A percentile compares a stretch with the other conserved stretches of the same genome.
Evolutionary conservation across 169 alveolate genomes (phyloP).

Genomic region (Perkinsus chesapeaki): DNA sequence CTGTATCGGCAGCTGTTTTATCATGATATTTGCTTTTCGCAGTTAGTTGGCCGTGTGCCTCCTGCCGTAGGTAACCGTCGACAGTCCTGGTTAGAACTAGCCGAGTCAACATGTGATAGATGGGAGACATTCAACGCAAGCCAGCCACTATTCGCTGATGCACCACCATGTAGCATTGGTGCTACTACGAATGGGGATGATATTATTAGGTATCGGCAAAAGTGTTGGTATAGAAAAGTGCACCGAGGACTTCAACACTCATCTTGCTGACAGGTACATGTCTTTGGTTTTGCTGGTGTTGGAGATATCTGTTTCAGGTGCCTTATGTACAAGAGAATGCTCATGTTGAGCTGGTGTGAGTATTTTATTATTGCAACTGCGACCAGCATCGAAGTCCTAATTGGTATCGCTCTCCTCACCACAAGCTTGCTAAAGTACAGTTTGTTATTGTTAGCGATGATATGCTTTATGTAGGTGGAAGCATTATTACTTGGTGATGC

Average conservation of each 20-base stretch:
- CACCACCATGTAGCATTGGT: background rate
- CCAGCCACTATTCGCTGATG: background rate
- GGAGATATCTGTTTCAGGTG: background rate
- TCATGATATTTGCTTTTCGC: background rate
- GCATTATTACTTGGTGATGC: background rate
- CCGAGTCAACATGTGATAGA: background rate
- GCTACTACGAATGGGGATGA: too few species aligned
- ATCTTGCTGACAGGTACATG: background rate
- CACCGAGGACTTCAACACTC: background rate
- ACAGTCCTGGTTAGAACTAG: background rate
- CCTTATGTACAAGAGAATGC: background rate
- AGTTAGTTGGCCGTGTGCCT: background rate
- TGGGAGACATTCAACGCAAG: background rate
- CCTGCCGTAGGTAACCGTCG: background rate
- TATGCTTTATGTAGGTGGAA: background rate
- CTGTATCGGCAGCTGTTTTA: too few species aligned
- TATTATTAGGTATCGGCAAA: background rate
- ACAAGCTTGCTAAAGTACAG: background rate
- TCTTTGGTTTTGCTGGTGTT: too few species aligned
- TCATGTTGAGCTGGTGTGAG: background rate
- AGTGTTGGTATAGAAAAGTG: background rate
- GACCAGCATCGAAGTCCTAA: background rate
- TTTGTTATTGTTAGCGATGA: background rate
- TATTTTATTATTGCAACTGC: background rate
- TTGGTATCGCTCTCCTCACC: background rate